A percentile compares a stretch with the other conserved stretches of the same genome.
Conservation (phyloP, 148 eudicot species). For the Simmondsia chinensis region DNA sequence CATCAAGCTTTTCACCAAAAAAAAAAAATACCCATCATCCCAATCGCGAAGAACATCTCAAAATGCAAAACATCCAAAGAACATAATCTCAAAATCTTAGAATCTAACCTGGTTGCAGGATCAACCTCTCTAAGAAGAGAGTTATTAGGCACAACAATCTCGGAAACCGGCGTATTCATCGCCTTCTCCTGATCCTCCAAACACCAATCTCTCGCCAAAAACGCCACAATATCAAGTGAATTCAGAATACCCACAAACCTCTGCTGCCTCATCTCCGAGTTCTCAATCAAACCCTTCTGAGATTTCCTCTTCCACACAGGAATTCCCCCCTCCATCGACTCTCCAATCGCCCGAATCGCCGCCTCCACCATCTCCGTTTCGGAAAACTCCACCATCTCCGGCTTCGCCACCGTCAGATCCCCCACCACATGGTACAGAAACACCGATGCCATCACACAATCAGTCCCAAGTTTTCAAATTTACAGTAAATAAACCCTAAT, state of each 20-base stretch:
- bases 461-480: background rate
- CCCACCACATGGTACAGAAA: slow-evolving; percentile 93
- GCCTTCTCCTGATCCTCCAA: slow-evolving; percentile 83
- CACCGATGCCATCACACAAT: slow-evolving; percentile 59
- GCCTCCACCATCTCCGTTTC: slow-evolving; percentile 82
- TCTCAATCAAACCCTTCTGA: slow-evolving; percentile 38
- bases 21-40: background rate
- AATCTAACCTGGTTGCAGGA: slow-evolving; percentile 86
- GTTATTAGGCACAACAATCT: slow-evolving; percentile 50
- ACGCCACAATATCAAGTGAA: slow-evolving; percentile 78
- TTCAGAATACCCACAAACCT: slow-evolving; percentile 88
- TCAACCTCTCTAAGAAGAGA: slow-evolving; percentile 76
- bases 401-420: slow-evolving; percentile 93
- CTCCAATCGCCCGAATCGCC: slow-evolving; percentile 75
- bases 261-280: slow-evolving; percentile 54
- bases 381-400: slow-evolving; percentile 65
- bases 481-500: background rate
- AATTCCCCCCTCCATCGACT: slow-evolving; percentile 78
- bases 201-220: slow-evolving; percentile 63
- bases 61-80: slow-evolving; percentile 1
- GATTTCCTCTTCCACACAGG: slow-evolving; percentile 72
- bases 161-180: slow-evolving; percentile 77
- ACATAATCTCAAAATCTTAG: background rate
- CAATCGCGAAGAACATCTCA: background rate
- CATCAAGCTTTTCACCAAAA: no score